These are phyloP conservation scores for Fistulifera pelliculosa DNA, from an alignment of 108 stramenopile genomes.

Conservation along the genomic window DNA sequence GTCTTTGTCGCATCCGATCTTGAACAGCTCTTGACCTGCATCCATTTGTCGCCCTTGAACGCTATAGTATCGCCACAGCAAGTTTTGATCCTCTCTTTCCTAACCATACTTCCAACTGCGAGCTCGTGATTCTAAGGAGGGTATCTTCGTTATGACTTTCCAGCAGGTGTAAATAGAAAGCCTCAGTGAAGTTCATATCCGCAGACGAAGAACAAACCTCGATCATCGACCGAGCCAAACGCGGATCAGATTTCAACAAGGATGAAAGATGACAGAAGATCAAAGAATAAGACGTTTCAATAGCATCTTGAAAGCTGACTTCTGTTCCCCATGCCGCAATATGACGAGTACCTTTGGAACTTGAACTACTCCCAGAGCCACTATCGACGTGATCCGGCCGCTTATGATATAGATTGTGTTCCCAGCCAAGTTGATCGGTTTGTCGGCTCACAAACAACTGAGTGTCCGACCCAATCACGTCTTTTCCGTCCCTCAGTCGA, in stretches of 20 bases:
- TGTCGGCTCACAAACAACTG: too few species aligned
- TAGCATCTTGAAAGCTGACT: slow-evolving; percentile 57
- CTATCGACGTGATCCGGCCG: slow-evolving; percentile 10
- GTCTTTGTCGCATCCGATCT: slow-evolving; percentile 25
- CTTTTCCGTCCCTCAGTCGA: slow-evolving; percentile 19
- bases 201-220: slow-evolving; percentile 42
- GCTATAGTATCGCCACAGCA: slow-evolving; percentile 64
- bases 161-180: slow-evolving; percentile 54
- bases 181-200: slow-evolving; percentile 51
- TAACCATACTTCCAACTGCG: slow-evolving; percentile 64
- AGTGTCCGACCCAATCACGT: background rate
- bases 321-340: slow-evolving; percentile 35
- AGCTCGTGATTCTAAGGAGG: slow-evolving; percentile 54
- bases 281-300: slow-evolving; percentile 61
- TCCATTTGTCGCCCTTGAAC: slow-evolving; percentile 50
- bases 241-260: slow-evolving; percentile 44
- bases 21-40: slow-evolving; percentile 55
- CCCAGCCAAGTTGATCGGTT: slow-evolving; percentile 32
- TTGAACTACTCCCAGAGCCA: background rate
- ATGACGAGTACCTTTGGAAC: slow-evolving; percentile 6
- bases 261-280: slow-evolving; percentile 57
- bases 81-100: slow-evolving; percentile 27
- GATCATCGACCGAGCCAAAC: slow-evolving; percentile 27
- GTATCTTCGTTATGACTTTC: slow-evolving; percentile 51
- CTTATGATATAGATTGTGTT: slow-evolving; percentile 66